Conservation (phyloP, 2,329 filamentous ascomycete genomes). For the Neofusicoccum umdonicola region DNA sequence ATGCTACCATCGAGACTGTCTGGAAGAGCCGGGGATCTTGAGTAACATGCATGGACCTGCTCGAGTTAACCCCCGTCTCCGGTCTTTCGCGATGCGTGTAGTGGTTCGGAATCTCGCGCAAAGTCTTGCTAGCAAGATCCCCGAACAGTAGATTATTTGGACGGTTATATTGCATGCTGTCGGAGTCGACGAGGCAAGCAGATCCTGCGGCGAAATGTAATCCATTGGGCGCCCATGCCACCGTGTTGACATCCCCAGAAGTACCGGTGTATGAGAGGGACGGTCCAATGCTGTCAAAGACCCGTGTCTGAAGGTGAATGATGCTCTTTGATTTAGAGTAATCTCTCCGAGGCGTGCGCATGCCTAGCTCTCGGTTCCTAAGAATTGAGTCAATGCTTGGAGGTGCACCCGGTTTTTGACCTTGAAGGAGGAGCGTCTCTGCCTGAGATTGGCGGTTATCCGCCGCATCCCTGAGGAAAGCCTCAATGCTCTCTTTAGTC, state of each 20-base stretch:
- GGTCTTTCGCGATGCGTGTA: constrained; percentile 42
- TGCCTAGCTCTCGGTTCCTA: constrained; percentile 34
- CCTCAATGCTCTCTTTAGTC: constrained; percentile 25
- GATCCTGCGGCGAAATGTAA: constrained; percentile 57
- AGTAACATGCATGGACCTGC: constrained; percentile 45
- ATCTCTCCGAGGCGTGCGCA: constrained; percentile 29
- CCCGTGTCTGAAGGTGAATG: constrained; percentile 28
- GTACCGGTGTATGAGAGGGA: constrained; percentile 55
- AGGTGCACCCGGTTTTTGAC: background rate
- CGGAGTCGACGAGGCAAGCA: constrained; percentile 53
- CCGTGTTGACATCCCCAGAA: constrained; percentile 56
- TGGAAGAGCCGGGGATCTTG: constrained; percentile 55
- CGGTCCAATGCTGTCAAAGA: constrained; percentile 42
- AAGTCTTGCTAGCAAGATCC: constrained; percentile 37
- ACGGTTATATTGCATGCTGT: constrained; percentile 61
- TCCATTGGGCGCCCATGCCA: constrained; percentile 58
- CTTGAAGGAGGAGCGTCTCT: background rate
- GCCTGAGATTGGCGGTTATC: constrained; percentile 23
- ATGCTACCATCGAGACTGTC: constrained; percentile 56
- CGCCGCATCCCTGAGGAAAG: constrained; percentile 32
- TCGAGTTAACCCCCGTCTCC: constrained; percentile 41
- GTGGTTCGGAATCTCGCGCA: constrained; percentile 57
- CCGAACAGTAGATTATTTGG: constrained; percentile 58
- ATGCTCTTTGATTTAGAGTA: constrained; percentile 20
- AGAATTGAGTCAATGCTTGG: constrained; percentile 18